phyloP scores from a whole-genome alignment of 2,329 filamentous ascomycete genomes.

The Ambrosiella cleistominuta region DNA sequence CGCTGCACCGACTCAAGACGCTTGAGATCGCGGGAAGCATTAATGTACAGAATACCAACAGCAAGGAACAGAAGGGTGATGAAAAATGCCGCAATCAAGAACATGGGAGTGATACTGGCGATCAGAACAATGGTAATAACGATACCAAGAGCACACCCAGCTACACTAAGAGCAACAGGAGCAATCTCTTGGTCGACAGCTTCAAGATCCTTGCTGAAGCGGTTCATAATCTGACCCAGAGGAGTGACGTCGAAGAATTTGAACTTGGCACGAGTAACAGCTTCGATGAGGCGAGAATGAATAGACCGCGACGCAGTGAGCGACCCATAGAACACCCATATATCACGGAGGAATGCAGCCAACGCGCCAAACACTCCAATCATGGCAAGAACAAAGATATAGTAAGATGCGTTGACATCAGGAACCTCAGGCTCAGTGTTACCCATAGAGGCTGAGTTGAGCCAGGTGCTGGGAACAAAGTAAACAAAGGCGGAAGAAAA shows the following conservation, averaged over 20 bases:
- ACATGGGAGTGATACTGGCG: slow-evolving; percentile 72
- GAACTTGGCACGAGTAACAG: slow-evolving; percentile 79
- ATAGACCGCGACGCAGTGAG: slow-evolving; percentile 73
- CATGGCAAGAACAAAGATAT: slow-evolving; percentile 63
- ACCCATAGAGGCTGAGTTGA: slow-evolving; percentile 2
- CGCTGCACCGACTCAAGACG: slow-evolving; percentile 84
- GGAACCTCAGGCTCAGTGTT: slow-evolving; percentile 7
- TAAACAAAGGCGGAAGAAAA: slow-evolving; percentile 4
- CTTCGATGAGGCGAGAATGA: slow-evolving; percentile 59
- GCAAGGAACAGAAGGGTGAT: slow-evolving; percentile 70
- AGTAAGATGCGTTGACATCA: slow-evolving; percentile 66
- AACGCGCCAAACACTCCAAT: slow-evolving; percentile 63
- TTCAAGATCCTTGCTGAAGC: slow-evolving; percentile 95
- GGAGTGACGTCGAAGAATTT: slow-evolving; percentile 96
- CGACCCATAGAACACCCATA: slow-evolving; percentile 84
- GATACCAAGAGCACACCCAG: slow-evolving; percentile 47
- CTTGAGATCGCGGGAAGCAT: slow-evolving; percentile 87
- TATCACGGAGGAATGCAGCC: slow-evolving; percentile 68
- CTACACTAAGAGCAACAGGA: slow-evolving; percentile 64
- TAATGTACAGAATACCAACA: slow-evolving; percentile 75
- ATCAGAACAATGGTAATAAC: slow-evolving; percentile 79
- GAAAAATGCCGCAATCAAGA: slow-evolving; percentile 71
- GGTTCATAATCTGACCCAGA: slow-evolving; percentile 90
- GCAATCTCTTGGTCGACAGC: slow-evolving; percentile 91
- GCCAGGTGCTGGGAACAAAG: slow-evolving; percentile 7